Evolutionary conservation across 2,329 filamentous ascomycete species (phyloP).

Genomic region (Phyllosticta paracitricarpa): DNA sequence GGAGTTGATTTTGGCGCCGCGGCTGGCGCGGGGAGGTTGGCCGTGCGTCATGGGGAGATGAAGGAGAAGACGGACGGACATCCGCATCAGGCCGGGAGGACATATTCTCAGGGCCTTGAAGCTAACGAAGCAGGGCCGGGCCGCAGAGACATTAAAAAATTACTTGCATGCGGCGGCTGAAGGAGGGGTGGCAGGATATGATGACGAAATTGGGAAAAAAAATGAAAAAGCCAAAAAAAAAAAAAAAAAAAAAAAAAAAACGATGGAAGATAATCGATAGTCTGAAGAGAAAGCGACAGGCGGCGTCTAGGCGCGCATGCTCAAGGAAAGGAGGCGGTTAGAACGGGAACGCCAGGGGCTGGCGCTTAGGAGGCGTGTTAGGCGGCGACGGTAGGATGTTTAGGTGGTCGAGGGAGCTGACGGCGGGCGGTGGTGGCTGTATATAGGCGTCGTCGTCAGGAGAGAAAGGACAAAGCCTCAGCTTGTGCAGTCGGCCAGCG

Average conservation of each 20-base stretch:
- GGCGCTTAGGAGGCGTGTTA: background rate
- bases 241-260: background rate
- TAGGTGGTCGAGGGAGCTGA: background rate
- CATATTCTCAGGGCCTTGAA: conserved; percentile 2
- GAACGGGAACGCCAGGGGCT: background rate
- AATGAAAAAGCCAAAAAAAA: no score
- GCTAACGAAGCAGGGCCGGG: conserved; percentile 1
- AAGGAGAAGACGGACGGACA: background rate
- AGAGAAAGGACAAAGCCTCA: background rate
- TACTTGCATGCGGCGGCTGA: conserved; percentile 1
- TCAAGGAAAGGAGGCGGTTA: background rate
- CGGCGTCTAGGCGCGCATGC: background rate
- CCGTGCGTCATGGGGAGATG: conserved; percentile 1
- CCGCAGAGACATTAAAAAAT: conserved; percentile 11
- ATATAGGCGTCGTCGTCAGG: background rate
- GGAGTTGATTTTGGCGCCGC: conserved; percentile 28
- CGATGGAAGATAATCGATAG: conserved; percentile 6
- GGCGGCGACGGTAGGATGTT: background rate
- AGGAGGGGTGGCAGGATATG: background rate
- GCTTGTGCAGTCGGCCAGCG: background rate
- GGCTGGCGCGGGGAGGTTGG: conserved; percentile 25
- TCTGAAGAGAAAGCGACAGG: background rate
- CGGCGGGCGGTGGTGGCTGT: background rate
- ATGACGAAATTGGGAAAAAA: background rate
- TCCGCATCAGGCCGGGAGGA: conserved; percentile 3